Evolutionary conservation across 1,284 basidiomycete species (phyloP).

Genomic region (Rhizopogon hawkerae): DNA sequence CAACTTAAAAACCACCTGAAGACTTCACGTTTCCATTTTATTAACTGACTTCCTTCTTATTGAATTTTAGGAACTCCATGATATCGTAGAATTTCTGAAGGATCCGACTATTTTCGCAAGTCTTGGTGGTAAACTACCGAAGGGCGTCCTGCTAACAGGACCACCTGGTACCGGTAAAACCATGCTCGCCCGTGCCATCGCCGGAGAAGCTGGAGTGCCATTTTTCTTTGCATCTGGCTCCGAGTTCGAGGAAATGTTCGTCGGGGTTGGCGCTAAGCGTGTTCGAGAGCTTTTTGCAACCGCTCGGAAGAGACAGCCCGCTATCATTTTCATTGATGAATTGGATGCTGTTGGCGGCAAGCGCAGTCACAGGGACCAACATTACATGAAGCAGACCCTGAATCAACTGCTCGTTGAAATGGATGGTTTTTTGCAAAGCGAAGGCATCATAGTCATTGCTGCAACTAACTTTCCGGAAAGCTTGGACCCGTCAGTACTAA

Average conservation of each 20-base stretch:
- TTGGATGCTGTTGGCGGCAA: slow-evolving; percentile 92
- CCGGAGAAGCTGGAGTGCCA: slow-evolving; percentile 93
- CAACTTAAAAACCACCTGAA: neutral
- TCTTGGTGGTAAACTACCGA: slow-evolving; percentile 86
- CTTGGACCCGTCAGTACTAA: slow-evolving; percentile 63
- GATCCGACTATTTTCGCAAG: slow-evolving; percentile 83
- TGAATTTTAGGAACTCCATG: slow-evolving; percentile 68
- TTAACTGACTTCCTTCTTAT: slow-evolving; percentile 3
- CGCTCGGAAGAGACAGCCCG: slow-evolving; percentile 91
- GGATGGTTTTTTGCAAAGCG: slow-evolving; percentile 87
- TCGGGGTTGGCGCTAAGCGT: slow-evolving; percentile 92
- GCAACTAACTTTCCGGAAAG: slow-evolving; percentile 95
- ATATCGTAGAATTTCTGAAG: slow-evolving; percentile 88
- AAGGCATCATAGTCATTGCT: slow-evolving; percentile 89
- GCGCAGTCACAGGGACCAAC: slow-evolving; percentile 79
- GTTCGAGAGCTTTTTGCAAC: slow-evolving; percentile 94
- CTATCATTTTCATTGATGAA: slow-evolving; percentile 93
- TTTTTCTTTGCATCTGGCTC: slow-evolving; percentile 88
- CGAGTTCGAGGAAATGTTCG: slow-evolving; percentile 98
- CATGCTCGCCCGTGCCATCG: slow-evolving; percentile 89
- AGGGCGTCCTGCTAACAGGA: slow-evolving; percentile 85
- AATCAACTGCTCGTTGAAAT: slow-evolving; percentile 94
- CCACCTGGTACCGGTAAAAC: slow-evolving; percentile 95
- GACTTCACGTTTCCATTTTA: neutral
- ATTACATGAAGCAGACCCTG: slow-evolving; percentile 86